These are phyloP conservation scores for Echeveria elegans DNA, from an alignment of 164 flowering plant genomes.

Conservation along the genomic window DNA sequence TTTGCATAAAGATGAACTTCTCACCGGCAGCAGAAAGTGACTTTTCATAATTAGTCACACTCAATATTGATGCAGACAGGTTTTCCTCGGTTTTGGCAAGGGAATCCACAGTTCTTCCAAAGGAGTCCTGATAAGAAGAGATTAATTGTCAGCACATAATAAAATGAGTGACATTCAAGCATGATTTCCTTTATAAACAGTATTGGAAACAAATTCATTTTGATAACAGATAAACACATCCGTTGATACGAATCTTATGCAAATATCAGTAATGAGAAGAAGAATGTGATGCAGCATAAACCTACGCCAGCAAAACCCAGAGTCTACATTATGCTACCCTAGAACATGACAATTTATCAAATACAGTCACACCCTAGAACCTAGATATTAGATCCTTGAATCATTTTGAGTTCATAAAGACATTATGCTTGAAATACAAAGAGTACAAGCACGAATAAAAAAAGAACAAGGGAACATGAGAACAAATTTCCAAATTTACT, in stretches of 20 bases:
- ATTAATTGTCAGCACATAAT: background rate
- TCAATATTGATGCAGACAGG: conserved; percentile 52
- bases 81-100: conserved; percentile 53
- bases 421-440: too few relatives aligned
- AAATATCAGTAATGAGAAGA: too few relatives aligned
- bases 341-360: background rate
- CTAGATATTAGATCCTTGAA: too few relatives aligned
- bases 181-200: background rate
- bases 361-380: background rate
- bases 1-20: conserved; percentile 94
- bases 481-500: too few relatives aligned
- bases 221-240: too few relatives aligned
- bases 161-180: background rate
- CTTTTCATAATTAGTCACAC: conserved; percentile 56
- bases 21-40: conserved; percentile 74
- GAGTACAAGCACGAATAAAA: too few relatives aligned
- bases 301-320: background rate
- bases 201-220: background rate
- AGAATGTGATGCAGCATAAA: background rate
- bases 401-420: too few relatives aligned
- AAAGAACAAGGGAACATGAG: too few relatives aligned
- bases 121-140: conserved; percentile 52
- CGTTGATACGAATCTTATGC: too few relatives aligned
- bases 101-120: conserved; percentile 46
- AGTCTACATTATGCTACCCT: background rate